A percentile compares a stretch with the other conserved stretches of the same genome.
phyloP scores from a whole-genome alignment of 768 basidiomycete genomes.

The Kwoniella newhampshirensis region DNA sequence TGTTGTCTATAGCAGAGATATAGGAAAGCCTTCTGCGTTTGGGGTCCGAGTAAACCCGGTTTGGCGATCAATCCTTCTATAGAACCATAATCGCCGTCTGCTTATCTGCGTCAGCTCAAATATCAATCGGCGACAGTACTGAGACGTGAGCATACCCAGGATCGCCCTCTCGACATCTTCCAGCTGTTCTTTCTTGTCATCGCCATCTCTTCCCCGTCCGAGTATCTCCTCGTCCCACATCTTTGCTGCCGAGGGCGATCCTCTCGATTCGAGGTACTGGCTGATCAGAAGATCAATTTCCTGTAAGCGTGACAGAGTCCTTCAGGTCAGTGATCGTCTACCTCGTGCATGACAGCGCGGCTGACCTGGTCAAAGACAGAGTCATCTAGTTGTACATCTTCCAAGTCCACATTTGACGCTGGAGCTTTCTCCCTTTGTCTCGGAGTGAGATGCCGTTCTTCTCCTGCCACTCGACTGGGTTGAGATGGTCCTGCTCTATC shows the following conservation, averaged over 20 bases:
- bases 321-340: too few species aligned
- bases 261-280: constrained; percentile 40
- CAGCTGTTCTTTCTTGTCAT: constrained; percentile 23
- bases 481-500: too few species aligned
- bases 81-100: constrained; percentile 48
- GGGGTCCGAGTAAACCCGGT: constrained; percentile 35
- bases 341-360: too few species aligned
- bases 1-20: constrained; percentile 51
- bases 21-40: constrained; percentile 47
- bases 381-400: constrained; percentile 11
- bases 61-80: constrained; percentile 38
- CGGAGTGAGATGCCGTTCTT: neutral
- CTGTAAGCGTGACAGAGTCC: constrained; percentile 8
- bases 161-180: constrained; percentile 43
- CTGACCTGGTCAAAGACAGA: constrained; percentile 6
- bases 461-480: neutral
- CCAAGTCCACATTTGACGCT: constrained; percentile 8
- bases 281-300: constrained; percentile 43
- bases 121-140: neutral
- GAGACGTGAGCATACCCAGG: constrained; percentile 27
- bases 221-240: constrained; percentile 40
- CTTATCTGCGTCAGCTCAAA: neutral
- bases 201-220: constrained; percentile 10
- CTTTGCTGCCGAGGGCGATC: constrained; percentile 13
- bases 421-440: constrained; percentile 15